Percentiles rank a stretch among this genome's conserved stretches.
phyloP scores from a whole-genome alignment of 73 alveolate species.

The Uronychia binucleata region DNA sequence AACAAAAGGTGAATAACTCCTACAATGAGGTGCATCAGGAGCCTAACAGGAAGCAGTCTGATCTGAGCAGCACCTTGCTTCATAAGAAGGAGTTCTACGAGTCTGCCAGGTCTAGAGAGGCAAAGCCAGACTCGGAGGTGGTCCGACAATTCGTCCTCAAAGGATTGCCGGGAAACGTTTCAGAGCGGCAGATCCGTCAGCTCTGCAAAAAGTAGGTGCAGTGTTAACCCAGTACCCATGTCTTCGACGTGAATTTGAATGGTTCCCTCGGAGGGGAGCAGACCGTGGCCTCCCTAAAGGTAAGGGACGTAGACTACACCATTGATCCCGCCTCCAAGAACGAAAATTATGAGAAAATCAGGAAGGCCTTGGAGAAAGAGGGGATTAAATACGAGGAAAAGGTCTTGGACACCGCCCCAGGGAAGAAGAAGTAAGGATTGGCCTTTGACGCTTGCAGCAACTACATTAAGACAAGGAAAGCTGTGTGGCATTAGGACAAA shows the following conservation, averaged over 20 bases:
- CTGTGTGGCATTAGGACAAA: background rate
- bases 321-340: background rate
- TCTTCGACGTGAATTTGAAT: background rate
- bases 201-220: background rate
- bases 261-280: background rate
- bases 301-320: background rate
- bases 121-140: background rate
- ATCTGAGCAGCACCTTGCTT: background rate
- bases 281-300: background rate
- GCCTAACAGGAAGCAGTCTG: background rate
- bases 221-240: background rate
- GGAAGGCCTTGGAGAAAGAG: background rate
- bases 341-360: background rate
- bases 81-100: background rate
- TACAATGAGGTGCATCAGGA: background rate
- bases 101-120: background rate
- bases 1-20: background rate
- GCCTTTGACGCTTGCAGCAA: background rate
- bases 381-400: background rate
- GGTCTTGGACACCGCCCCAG: background rate
- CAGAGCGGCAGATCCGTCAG: background rate
- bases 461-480: background rate
- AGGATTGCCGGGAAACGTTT: background rate
- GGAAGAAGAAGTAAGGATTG: background rate
- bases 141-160: background rate